These are phyloP conservation scores for Grosmannia penicillata DNA, from an alignment of 2,329 filamentous ascomycete species.

Conservation along the genomic window DNA sequence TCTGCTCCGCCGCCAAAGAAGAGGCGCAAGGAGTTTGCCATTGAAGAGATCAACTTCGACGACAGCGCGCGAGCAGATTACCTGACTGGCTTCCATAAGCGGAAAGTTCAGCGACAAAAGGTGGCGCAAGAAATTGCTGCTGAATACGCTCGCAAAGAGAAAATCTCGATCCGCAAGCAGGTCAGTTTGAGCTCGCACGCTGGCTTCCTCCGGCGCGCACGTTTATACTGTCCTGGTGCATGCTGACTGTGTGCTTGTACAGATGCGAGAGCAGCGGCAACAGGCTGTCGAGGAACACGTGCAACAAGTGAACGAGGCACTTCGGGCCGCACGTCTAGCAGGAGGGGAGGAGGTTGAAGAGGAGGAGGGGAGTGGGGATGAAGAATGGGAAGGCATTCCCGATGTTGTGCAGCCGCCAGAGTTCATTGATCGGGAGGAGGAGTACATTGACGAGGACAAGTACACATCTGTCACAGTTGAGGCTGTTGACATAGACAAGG, in stretches of 20 bases:
- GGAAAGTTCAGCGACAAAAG: constrained; percentile 75
- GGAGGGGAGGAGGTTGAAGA: constrained; percentile 26
- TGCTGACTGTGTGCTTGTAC: background rate
- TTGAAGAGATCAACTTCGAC: constrained; percentile 82
- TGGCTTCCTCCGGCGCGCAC: too few species aligned
- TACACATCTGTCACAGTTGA: constrained; percentile 93
- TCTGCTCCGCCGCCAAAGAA: constrained; percentile 35
- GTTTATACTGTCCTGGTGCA: too few species aligned
- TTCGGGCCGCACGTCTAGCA: constrained; percentile 45
- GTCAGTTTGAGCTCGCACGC: too few species aligned
- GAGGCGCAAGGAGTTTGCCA: constrained; percentile 46
- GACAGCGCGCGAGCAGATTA: constrained; percentile 66
- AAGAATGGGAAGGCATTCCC: constrained; percentile 51
- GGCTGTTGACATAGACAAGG: constrained; percentile 63
- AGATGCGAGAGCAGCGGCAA: constrained; percentile 76
- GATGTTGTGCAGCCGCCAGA: constrained; percentile 24
- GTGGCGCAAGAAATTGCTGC: constrained; percentile 69
- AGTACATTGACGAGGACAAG: constrained; percentile 92
- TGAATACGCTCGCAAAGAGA: constrained; percentile 65
- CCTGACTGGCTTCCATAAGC: constrained; percentile 91
- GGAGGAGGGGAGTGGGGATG: constrained; percentile 25
- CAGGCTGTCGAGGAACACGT: constrained; percentile 73
- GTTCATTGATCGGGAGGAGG: constrained; percentile 67
- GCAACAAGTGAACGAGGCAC: constrained; percentile 54
- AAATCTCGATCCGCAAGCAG: constrained; percentile 57